Conservation (phyloP, 1,139 yeast species). For the Yamadazyma pseudoaaseri region DNA sequence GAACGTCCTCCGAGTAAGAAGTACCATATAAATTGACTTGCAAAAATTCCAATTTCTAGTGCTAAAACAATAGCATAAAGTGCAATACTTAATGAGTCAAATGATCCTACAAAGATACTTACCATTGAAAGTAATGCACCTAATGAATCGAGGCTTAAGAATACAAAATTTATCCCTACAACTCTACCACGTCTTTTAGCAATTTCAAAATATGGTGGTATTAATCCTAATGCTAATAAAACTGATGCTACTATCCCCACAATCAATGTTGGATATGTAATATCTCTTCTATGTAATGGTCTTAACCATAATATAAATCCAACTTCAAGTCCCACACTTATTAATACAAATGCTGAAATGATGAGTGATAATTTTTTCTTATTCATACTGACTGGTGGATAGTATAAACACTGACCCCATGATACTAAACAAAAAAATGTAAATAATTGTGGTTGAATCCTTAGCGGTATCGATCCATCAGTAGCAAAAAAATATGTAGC, state of each 20-base stretch:
- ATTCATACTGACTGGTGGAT: slow-evolving; percentile 63
- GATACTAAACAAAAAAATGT: slow-evolving; percentile 66
- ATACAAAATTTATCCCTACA: slow-evolving; percentile 84
- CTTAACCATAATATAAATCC: slow-evolving; percentile 75
- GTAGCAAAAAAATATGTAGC: slow-evolving; percentile 76
- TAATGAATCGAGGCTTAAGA: slow-evolving; percentile 68
- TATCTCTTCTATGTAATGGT: slow-evolving; percentile 58
- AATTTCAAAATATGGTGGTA: slow-evolving; percentile 88
- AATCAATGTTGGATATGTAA: slow-evolving; percentile 73
- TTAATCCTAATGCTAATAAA: slow-evolving; percentile 68
- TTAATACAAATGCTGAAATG: slow-evolving; percentile 35
- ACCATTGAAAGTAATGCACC: slow-evolving; percentile 81
- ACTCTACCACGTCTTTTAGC: slow-evolving; percentile 79
- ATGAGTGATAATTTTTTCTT: slow-evolving; percentile 34
- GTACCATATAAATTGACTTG: slow-evolving; percentile 72
- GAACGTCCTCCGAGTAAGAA: slow-evolving; percentile 40
- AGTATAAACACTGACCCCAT: slow-evolving; percentile 74
- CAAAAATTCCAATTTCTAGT: slow-evolving; percentile 75
- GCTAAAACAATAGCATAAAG: slow-evolving; percentile 70
- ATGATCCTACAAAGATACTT: slow-evolving; percentile 56
- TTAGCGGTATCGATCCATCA: slow-evolving; percentile 70
- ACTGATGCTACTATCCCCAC: slow-evolving; percentile 81
- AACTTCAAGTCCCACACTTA: slow-evolving; percentile 60
- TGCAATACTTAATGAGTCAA: slow-evolving; percentile 77
- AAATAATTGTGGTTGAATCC: slow-evolving; percentile 85